Base-by-base conservation (phyloP, 495 filamentous ascomycete species). In the Penicillium coprophilum region DNA sequence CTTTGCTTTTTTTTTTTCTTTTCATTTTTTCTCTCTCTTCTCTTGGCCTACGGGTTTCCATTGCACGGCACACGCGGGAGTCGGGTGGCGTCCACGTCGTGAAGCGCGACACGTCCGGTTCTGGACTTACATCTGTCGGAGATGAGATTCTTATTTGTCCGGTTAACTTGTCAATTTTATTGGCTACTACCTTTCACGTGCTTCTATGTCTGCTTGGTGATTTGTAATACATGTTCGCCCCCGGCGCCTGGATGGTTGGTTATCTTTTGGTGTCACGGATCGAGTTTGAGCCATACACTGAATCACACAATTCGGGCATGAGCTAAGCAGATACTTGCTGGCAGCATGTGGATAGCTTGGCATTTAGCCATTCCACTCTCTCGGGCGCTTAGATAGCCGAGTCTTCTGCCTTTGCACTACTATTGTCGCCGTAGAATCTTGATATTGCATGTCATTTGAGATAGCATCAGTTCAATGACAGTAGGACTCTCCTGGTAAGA, bases 21-120 rank as follows among this genome's bases (percentile, higher is more conserved):
- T 19, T 40, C n/a, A n/a, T n/a, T n/a, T n/a, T n/a, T n/a, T n/a
- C n/a, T n/a, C n/a, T 19, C n/a, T n/a, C n/a, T n/a, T n/a, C n/a
- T n/a, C n/a, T n/a, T 20, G 10, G 15, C 12, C 50, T 52, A 27
- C 36, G 19, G n/a, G 9, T 21, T 43, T 31, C 36, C 50, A 17
- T 43, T 43, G 9, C 50, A 31, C 46, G 17, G 19, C n/a, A 41
- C 17, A 10, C 43, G 50, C 38, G 34, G 17, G n/a, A 13, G 39
- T 52, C 24, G 17, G 24, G 38, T 52, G 50, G 34, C 48, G 23
- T 12, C 32, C 48, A 39, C 34, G 45, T n/a, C 13, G 23, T 31
- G 28, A 38, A 12, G 28, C 31, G 45, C 45, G 23, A 30, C 48
- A n/a, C 23, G 15, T 27, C 39, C 12, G 34, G 32, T 38, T 38